Conservation (phyloP, 164 flowering plant species). For the Macadamia integrifolia region DNA sequence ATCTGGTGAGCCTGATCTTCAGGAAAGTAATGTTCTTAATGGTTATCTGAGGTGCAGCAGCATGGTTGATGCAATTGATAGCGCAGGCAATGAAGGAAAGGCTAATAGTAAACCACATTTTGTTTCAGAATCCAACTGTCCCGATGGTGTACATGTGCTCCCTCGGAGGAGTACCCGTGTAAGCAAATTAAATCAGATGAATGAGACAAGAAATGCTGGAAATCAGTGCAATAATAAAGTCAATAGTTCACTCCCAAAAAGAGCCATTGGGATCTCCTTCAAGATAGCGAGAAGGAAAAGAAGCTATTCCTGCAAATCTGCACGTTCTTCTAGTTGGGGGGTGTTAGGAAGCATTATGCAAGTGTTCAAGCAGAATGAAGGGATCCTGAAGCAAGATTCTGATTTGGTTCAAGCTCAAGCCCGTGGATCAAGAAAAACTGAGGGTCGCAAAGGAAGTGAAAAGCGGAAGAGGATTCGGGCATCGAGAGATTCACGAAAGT, state of each 20-base stretch:
- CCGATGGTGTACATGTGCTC: constrained; percentile 17
- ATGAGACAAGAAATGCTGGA: constrained; percentile 20
- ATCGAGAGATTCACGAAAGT: constrained; percentile 16
- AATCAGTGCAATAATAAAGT: constrained; percentile 21
- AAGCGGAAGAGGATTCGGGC: constrained; percentile 21
- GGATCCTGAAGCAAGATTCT: constrained; percentile 12
- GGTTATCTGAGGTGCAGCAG: constrained; percentile 17
- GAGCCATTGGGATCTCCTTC: constrained; percentile 15
- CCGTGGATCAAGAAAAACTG: constrained; percentile 14
- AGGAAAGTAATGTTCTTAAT: constrained; percentile 13
- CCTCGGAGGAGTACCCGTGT: constrained; percentile 28
- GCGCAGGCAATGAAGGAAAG: constrained; percentile 19
- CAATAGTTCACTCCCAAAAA: constrained; percentile 9
- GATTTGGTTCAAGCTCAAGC: constrained; percentile 16
- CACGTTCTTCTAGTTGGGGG: constrained; percentile 66
- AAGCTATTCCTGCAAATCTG: constrained; percentile 44
- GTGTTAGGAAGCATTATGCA: constrained; percentile 24
- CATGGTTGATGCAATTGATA: constrained; percentile 13
- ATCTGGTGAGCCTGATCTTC: constrained; percentile 11
- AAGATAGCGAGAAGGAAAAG: constrained; percentile 42
- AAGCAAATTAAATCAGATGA: constrained; percentile 24
- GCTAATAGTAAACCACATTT: constrained; percentile 11
- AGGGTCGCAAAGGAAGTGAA: constrained; percentile 17
- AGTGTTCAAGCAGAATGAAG: constrained; percentile 25
- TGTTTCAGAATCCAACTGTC: constrained; percentile 17